Evolutionary conservation across 129 eudicot species (phyloP).

Genomic region (Artemisia tridentata): DNA sequence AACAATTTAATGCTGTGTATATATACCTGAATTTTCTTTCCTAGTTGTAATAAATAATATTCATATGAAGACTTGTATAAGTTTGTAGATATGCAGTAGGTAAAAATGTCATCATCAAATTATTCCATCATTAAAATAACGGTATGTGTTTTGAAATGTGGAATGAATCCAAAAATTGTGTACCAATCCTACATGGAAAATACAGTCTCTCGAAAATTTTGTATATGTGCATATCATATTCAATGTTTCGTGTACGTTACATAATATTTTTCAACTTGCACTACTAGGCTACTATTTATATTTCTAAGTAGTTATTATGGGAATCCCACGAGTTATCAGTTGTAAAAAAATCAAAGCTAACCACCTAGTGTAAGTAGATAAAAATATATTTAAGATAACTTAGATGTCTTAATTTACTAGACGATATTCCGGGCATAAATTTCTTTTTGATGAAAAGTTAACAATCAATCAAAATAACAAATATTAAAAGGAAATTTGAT

Average conservation of each 20-base stretch:
- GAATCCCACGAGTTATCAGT: too few relatives aligned
- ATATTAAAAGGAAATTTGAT: too few relatives aligned
- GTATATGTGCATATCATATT: too few relatives aligned
- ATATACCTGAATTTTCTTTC: background rate
- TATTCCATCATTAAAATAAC: slow-evolving; percentile 23
- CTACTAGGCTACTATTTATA: background rate
- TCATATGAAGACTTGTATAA: background rate
- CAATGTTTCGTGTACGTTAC: background rate
- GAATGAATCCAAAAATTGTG: slow-evolving; percentile 31
- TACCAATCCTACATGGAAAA: slow-evolving; percentile 6
- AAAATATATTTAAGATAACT: too few relatives aligned
- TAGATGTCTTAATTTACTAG: too few relatives aligned
- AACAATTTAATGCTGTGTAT: background rate
- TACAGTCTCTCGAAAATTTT: background rate
- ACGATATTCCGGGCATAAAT: too few relatives aligned
- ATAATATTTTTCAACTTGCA: slow-evolving; percentile 18
- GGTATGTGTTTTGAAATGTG: slow-evolving; percentile 10
- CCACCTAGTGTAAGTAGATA: too few relatives aligned
- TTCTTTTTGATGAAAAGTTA: too few relatives aligned
- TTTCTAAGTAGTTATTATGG: too few relatives aligned
- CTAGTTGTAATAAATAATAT: slow-evolving; percentile 2
- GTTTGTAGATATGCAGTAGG: slow-evolving; percentile 19
- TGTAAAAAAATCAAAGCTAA: too few relatives aligned
- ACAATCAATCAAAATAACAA: too few relatives aligned
- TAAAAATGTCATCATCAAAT: slow-evolving; percentile 36